These are phyloP conservation scores for Syzygium malaccense DNA, from an alignment of 441 rosid species.

Conservation along the genomic window DNA sequence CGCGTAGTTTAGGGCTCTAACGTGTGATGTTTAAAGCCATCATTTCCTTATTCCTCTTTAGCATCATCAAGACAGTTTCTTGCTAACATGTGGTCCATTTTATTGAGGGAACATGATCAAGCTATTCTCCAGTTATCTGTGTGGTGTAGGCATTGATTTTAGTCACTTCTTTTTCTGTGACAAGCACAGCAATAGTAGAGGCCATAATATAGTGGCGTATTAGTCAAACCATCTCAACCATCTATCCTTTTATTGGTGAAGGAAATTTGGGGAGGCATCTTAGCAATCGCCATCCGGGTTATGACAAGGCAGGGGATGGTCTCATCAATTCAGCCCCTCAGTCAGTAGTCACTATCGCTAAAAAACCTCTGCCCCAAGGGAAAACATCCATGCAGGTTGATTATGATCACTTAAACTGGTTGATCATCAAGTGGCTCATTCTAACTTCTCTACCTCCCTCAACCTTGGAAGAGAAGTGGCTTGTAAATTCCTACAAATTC, in stretches of 20 bases:
- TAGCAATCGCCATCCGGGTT: conserved; percentile 86
- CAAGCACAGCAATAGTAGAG: background rate
- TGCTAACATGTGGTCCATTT: background rate
- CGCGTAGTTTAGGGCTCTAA: background rate
- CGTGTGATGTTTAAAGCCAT: background rate
- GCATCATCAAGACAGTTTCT: background rate
- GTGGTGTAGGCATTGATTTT: background rate
- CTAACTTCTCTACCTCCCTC: conserved; percentile 80
- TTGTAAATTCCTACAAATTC: conserved; percentile 73
- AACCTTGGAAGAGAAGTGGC: conserved; percentile 70
- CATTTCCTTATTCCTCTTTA: background rate
- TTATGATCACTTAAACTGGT: conserved; percentile 90
- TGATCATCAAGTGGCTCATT: conserved; percentile 80
- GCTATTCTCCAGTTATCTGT: background rate
- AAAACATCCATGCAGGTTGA: conserved; percentile 49
- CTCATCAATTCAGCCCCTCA: conserved; percentile 35
- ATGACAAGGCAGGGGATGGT: conserved; percentile 62
- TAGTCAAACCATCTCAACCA: background rate
- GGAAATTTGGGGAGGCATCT: conserved; percentile 92
- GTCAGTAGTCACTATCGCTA: conserved; percentile 24
- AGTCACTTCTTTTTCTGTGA: background rate
- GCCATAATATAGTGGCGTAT: conserved; percentile 1
- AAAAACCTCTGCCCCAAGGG: conserved; percentile 46
- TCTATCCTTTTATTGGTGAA: conserved; percentile 17
- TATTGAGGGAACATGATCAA: background rate